phyloP scores from a whole-genome alignment of 495 filamentous ascomycete species.

The Trichoderma gamsii region DNA sequence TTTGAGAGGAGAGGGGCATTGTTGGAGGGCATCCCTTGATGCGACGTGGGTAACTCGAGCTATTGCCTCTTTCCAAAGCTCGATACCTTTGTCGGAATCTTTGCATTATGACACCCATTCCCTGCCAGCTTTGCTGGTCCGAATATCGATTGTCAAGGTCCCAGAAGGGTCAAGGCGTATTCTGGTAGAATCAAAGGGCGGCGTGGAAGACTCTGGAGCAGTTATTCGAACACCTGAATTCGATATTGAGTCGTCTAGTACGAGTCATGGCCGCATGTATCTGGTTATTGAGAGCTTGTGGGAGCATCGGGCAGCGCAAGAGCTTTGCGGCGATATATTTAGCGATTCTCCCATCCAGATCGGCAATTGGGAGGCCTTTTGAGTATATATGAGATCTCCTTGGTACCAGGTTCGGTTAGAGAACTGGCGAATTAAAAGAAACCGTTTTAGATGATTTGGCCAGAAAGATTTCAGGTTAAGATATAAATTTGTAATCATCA shows the following conservation, averaged over 20 bases:
- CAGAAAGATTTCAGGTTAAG: too few species aligned
- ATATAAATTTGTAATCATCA: too few species aligned
- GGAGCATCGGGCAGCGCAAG: constrained; percentile 40
- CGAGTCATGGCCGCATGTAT: constrained; percentile 40
- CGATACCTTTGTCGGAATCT: background rate
- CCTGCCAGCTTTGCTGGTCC: constrained; percentile 39
- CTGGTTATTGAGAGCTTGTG: constrained; percentile 63
- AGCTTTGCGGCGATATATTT: constrained; percentile 53
- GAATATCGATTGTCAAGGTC: constrained; percentile 55
- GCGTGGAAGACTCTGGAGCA: constrained; percentile 52
- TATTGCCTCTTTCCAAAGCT: constrained; percentile 39
- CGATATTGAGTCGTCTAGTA: constrained; percentile 47
- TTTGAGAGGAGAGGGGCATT: constrained; percentile 45
- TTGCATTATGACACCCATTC: background rate
- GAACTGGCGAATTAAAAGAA: too few species aligned
- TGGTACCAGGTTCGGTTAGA: too few species aligned
- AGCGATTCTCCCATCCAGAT: constrained; percentile 54
- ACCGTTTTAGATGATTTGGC: too few species aligned
- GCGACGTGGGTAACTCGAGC: constrained; percentile 52
- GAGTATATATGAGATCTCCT: background rate
- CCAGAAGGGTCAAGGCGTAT: constrained; percentile 52
- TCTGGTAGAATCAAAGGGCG: constrained; percentile 49
- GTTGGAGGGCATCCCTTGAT: constrained; percentile 47
- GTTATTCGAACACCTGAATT: constrained; percentile 59
- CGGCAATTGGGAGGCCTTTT: constrained; percentile 31